Conservation (phyloP, 2,329 filamentous ascomycete species). For the Corinectria fuckeliana region DNA sequence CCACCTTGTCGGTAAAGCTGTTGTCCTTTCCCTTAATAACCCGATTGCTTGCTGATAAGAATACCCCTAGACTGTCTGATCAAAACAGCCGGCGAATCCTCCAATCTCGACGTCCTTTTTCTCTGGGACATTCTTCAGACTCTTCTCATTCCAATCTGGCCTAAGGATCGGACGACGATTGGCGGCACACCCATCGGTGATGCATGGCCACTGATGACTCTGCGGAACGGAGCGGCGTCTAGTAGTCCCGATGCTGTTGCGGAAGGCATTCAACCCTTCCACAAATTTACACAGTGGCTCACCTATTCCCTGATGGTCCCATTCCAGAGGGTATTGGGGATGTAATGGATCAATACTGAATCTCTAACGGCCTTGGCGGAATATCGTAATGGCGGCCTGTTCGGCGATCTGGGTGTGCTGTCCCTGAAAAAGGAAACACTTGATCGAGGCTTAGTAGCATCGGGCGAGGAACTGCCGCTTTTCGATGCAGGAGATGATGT, state of each 20-base stretch:
- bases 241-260: no score
- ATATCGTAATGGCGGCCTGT: conserved; percentile 74
- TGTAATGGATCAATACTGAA: conserved; percentile 57
- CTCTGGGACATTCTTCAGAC: conserved; percentile 53
- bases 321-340: conserved; percentile 60
- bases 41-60: conserved; percentile 1
- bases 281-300: conserved; percentile 75
- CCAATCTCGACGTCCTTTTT: no score
- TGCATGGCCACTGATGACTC: conserved; percentile 53
- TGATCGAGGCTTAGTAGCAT: conserved; percentile 52
- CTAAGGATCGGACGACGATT: conserved; percentile 57
- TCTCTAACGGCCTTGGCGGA: conserved; percentile 73
- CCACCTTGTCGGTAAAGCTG: conserved; percentile 56
- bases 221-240: conserved; percentile 24
- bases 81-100: no score
- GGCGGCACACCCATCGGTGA: conserved; percentile 54
- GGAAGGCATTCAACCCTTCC: conserved; percentile 63
- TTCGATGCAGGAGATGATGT: conserved; percentile 62
- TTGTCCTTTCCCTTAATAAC: no score
- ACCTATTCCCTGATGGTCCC: conserved; percentile 75
- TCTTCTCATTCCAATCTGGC: conserved; percentile 57
- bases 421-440: conserved; percentile 55
- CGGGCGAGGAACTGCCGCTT: conserved; percentile 51
- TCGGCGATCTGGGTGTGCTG: conserved; percentile 65
- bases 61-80: no score